A percentile compares a stretch with the other conserved stretches of the same genome.
phyloP scores from a whole-genome alignment of 2,329 filamentous ascomycete species.

The Penicillium palitans region DNA sequence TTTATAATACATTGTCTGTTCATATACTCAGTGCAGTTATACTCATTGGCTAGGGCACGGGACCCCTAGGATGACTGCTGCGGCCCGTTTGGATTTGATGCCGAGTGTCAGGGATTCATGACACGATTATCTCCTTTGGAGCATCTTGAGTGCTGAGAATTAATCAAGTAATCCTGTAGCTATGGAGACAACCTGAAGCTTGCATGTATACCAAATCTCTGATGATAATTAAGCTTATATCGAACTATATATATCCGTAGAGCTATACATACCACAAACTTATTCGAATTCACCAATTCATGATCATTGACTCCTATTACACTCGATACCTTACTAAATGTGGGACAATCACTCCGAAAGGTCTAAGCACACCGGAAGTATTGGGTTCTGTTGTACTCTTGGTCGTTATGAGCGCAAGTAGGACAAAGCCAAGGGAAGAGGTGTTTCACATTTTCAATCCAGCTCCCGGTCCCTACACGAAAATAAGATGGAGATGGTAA shows the following conservation, averaged over 20 bases:
- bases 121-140: neutral
- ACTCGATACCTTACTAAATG: neutral
- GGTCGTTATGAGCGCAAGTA: constrained; percentile 11
- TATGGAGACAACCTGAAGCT: neutral
- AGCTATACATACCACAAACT: neutral
- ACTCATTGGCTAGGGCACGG: constrained; percentile 5
- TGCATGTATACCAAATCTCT: neutral
- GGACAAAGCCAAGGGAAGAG: constrained; percentile 17
- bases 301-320: neutral
- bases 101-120: constrained; percentile 3
- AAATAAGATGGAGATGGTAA: neutral
- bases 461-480: constrained; percentile 3
- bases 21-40: neutral
- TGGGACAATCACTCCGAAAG: constrained; percentile 2
- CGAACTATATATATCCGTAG: neutral
- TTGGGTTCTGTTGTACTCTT: constrained; percentile 7
- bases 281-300: neutral
- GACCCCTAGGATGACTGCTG: constrained; percentile 15
- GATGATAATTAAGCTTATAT: neutral
- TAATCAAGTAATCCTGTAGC: neutral
- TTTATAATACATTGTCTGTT: neutral
- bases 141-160: neutral
- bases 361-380: constrained; percentile 16
- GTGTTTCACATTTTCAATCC: constrained; percentile 13
- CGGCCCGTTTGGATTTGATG: constrained; percentile 11